Evolutionary conservation across 495 filamentous ascomycete species (phyloP).

Genomic region (Terfezia claveryi): DNA sequence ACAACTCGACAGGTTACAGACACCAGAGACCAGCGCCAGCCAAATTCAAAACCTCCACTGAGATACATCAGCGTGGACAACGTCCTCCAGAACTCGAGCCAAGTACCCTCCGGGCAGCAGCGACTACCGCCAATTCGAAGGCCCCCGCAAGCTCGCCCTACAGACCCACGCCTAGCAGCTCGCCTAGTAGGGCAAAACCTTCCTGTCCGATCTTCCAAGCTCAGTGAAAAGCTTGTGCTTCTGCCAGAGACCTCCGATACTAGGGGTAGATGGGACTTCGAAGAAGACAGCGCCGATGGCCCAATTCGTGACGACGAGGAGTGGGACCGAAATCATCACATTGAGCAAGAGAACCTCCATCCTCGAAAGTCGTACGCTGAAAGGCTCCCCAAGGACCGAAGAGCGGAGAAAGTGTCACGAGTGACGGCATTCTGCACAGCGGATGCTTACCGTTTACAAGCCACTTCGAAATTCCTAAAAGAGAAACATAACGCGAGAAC

Average conservation of each 20-base stretch:
- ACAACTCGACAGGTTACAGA: slow-evolving; percentile 2
- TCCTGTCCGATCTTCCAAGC: slow-evolving; percentile 69
- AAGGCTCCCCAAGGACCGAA: slow-evolving; percentile 66
- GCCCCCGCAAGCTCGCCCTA: slow-evolving; percentile 17
- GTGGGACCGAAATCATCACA: slow-evolving; percentile 31
- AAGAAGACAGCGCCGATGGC: slow-evolving; percentile 31
- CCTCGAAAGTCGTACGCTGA: slow-evolving; percentile 83
- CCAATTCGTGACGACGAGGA: slow-evolving; percentile 65
- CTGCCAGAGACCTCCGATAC: slow-evolving; percentile 49
- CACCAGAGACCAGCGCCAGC: background rate
- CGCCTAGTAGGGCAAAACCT: slow-evolving; percentile 46
- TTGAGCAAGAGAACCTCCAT: slow-evolving; percentile 19
- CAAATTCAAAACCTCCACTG: background rate
- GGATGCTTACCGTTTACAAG: slow-evolving; percentile 70
- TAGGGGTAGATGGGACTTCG: slow-evolving; percentile 30
- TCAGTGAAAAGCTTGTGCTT: slow-evolving; percentile 89
- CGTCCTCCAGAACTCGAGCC: slow-evolving; percentile 77
- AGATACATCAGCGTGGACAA: slow-evolving; percentile 91
- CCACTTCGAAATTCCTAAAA: slow-evolving; percentile 67
- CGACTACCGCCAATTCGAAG: slow-evolving; percentile 26
- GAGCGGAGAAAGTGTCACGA: slow-evolving; percentile 67
- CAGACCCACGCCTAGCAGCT: slow-evolving; percentile 23
- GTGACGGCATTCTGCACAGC: slow-evolving; percentile 95
- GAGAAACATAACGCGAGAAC: slow-evolving; percentile 79
- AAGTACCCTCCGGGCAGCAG: slow-evolving; percentile 82